These are phyloP conservation scores for Cetraspora pellucida DNA, from an alignment of 192 early-diverging fungal species.

Conservation along the genomic window DNA sequence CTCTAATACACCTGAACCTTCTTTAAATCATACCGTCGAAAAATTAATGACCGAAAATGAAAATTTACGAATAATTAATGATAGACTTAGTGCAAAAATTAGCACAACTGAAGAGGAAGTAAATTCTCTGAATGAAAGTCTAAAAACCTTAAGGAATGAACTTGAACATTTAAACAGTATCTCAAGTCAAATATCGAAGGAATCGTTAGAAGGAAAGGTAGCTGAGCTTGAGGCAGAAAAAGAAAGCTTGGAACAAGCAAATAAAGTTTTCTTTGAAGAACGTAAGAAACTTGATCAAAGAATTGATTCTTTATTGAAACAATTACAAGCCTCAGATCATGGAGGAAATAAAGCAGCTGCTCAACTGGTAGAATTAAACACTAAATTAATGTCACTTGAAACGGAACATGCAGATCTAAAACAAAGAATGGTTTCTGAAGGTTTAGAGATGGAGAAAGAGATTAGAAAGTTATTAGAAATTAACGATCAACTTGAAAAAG, in stretches of 20 bases:
- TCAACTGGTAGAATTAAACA: slow-evolving; percentile 5
- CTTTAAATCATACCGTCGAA: not conserved
- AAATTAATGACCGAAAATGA: not conserved
- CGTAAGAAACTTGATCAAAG: slow-evolving; percentile 25
- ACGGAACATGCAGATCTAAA: not conserved
- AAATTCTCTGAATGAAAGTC: not conserved
- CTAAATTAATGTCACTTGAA: not conserved
- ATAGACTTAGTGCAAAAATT: not conserved
- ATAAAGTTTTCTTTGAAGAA: slow-evolving; percentile 11
- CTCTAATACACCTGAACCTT: no score
- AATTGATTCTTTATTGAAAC: slow-evolving; percentile 18
- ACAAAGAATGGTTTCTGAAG: not conserved
- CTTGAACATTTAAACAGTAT: not conserved
- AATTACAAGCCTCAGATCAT: not conserved
- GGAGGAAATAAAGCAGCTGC: slow-evolving; percentile 5
- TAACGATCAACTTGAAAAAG: slow-evolving; percentile 21
- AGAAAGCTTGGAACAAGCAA: slow-evolving; percentile 25
- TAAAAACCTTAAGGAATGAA: slow-evolving; percentile 6
- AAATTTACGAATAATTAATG: slow-evolving; percentile 7
- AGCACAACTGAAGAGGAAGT: not conserved
- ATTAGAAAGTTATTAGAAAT: slow-evolving; percentile 10
- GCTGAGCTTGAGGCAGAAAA: slow-evolving; percentile 17
- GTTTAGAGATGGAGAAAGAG: slow-evolving; percentile 19
- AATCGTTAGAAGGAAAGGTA: not conserved
- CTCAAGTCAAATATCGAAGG: not conserved